phyloP scores from a whole-genome alignment of 2,329 filamentous ascomycete genomes.

The Diaporthe amygdali region DNA sequence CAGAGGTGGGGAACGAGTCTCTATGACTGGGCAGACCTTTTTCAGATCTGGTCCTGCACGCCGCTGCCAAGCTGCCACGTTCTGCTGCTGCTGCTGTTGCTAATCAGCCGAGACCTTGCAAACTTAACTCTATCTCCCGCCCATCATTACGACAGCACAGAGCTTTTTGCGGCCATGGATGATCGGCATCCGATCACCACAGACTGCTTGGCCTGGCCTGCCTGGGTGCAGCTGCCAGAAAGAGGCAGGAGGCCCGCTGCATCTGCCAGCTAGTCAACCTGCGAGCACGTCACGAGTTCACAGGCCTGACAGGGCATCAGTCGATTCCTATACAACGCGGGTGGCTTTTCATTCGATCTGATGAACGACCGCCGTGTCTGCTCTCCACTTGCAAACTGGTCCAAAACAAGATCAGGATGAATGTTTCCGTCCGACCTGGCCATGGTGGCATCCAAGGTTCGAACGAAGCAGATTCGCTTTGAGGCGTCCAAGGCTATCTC shows the following conservation, averaged over 20 bases:
- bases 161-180: not conserved
- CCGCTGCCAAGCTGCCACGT: conserved; percentile 3
- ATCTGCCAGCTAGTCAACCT: no score
- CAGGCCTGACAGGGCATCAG: not conserved
- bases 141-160: not conserved
- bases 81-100: not conserved
- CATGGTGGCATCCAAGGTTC: not conserved
- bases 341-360: not conserved
- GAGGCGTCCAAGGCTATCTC: not conserved
- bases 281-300: not conserved
- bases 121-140: not conserved
- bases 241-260: not conserved
- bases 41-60: conserved; percentile 23
- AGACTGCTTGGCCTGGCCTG: conserved; percentile 7
- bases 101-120: not conserved
- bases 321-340: not conserved
- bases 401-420: conserved; percentile 13
- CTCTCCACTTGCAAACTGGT: not conserved
- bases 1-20: not conserved
- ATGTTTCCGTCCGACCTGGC: conserved; percentile 11
- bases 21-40: not conserved
- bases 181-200: not conserved
- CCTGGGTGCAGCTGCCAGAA: not conserved
- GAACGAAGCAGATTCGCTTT: conserved; percentile 7
- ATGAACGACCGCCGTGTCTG: not conserved